Evolutionary conservation across 805 yeast species (phyloP).

Genomic region (Pichia sporocuriosa): DNA sequence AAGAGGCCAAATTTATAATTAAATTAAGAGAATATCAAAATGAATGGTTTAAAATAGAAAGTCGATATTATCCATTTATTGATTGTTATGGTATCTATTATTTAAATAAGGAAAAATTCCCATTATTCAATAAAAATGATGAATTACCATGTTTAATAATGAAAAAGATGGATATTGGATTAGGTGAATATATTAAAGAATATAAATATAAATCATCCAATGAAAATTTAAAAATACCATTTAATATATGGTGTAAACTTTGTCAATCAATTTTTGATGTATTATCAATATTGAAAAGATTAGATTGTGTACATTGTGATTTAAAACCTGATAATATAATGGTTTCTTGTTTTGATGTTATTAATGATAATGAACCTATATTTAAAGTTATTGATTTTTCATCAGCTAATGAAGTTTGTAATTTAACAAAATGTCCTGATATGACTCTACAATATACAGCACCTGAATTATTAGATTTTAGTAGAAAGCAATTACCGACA

Average conservation of each 20-base stretch:
- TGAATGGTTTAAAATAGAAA: conserved; percentile 11
- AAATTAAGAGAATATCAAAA: conserved; percentile 17
- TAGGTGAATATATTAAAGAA: conserved; percentile 20
- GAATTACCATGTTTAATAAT: conserved; percentile 26
- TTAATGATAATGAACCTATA: conserved; percentile 20
- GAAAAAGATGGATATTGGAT: conserved; percentile 24
- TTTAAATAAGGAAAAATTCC: conserved; percentile 20
- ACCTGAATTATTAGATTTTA: conserved; percentile 35
- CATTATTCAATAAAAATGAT: conserved; percentile 20
- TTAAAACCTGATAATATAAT: conserved; percentile 41
- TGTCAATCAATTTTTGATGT: conserved; percentile 24
- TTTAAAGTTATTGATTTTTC: conserved; percentile 46
- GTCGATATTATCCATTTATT: conserved; percentile 22
- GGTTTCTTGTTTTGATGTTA: conserved; percentile 24
- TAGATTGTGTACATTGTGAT: conserved; percentile 40
- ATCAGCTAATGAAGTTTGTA: conserved; percentile 27
- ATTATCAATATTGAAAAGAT: conserved; percentile 21
- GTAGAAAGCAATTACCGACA: conserved; percentile 25
- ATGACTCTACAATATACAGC: conserved; percentile 40
- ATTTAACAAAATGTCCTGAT: conserved; percentile 20
- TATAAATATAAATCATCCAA: not conserved
- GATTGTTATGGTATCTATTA: conserved; percentile 26
- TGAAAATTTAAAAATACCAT: conserved; percentile 19
- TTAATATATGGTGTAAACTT: conserved; percentile 29
- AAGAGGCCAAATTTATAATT: conserved; percentile 23